Conservation (phyloP, 1,284 basidiomycete genomes). For the Heterobasidion occidentale region DNA sequence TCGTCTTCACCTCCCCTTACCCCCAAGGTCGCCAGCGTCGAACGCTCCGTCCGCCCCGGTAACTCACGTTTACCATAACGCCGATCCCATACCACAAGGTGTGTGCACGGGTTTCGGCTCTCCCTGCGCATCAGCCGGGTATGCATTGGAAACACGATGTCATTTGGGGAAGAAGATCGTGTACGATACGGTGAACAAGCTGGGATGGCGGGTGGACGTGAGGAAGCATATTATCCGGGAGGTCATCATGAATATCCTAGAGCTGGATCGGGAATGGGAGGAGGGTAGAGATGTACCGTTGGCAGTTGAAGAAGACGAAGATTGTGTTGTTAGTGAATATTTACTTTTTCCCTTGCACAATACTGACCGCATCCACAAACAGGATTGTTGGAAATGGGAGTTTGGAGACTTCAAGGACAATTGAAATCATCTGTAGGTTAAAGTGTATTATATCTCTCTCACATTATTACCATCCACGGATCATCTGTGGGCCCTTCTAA, state of each 20-base stretch:
- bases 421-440: not conserved
- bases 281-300: slow-evolving; percentile 26
- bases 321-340: slow-evolving; percentile 36
- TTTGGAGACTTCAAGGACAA: slow-evolving; percentile 40
- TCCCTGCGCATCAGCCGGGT: slow-evolving; percentile 59
- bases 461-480: not conserved
- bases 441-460: not conserved
- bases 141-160: slow-evolving; percentile 58
- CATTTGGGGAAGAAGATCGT: slow-evolving; percentile 70
- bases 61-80: slow-evolving; percentile 76
- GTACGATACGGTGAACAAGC: slow-evolving; percentile 82
- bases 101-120: slow-evolving; percentile 65
- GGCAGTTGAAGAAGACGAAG: slow-evolving; percentile 22
- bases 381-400: slow-evolving; percentile 69
- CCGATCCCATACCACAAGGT: slow-evolving; percentile 77
- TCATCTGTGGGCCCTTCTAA: not conserved
- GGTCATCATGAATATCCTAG: slow-evolving; percentile 67
- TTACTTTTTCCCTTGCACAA: not conserved
- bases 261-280: slow-evolving; percentile 47
- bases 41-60: slow-evolving; percentile 33
- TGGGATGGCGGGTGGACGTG: slow-evolving; percentile 79
- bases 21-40: slow-evolving; percentile 33
- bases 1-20: slow-evolving; percentile 81
- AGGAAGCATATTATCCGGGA: slow-evolving; percentile 72
- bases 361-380: slow-evolving; percentile 1